phyloP scores from a whole-genome alignment of 2,329 filamentous ascomycete species.

The Diaporthe sp. region DNA sequence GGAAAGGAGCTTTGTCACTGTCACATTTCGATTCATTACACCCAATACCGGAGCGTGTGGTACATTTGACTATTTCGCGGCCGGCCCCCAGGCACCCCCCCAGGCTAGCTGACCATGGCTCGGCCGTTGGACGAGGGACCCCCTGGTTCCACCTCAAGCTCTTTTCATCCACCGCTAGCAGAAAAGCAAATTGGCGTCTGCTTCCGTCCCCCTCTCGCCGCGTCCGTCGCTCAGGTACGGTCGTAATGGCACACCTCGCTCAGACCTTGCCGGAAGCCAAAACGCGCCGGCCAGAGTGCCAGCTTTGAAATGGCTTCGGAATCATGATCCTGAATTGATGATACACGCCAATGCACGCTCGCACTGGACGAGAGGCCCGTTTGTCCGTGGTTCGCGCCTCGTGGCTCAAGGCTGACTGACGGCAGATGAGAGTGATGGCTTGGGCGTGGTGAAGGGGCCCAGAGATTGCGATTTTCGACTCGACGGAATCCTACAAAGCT shows the following conservation, averaged over 20 bases:
- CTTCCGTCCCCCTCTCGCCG: slow-evolving; percentile 20
- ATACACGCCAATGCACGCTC: slow-evolving; percentile 27
- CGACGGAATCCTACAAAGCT: neutral
- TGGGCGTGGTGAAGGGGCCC: neutral
- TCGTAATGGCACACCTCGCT: slow-evolving; percentile 26
- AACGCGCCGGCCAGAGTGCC: slow-evolving; percentile 16
- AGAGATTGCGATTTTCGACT: slow-evolving; percentile 34
- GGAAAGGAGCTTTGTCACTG: slow-evolving; percentile 4
- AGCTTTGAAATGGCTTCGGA: slow-evolving; percentile 16
- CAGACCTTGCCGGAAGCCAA: slow-evolving; percentile 20
- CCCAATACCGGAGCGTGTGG: neutral
- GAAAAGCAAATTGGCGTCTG: slow-evolving; percentile 29
- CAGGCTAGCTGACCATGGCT: slow-evolving; percentile 22
- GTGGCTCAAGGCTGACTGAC: neutral
- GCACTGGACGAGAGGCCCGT: neutral
- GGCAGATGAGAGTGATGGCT: neutral
- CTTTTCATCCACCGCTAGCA: slow-evolving; percentile 20
- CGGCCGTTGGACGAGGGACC: slow-evolving; percentile 23
- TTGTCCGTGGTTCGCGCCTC: neutral
- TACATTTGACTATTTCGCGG: slow-evolving; percentile 2
- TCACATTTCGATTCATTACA: slow-evolving; percentile 22
- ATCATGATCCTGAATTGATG: slow-evolving; percentile 3
- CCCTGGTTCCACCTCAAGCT: slow-evolving; percentile 25
- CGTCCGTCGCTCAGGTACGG: neutral
- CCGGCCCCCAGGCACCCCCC: neutral